Percentiles rank a stretch among this genome's conserved stretches.
phyloP scores from a whole-genome alignment of 2,329 filamentous ascomycete species.

The Botrytis elliptica region DNA sequence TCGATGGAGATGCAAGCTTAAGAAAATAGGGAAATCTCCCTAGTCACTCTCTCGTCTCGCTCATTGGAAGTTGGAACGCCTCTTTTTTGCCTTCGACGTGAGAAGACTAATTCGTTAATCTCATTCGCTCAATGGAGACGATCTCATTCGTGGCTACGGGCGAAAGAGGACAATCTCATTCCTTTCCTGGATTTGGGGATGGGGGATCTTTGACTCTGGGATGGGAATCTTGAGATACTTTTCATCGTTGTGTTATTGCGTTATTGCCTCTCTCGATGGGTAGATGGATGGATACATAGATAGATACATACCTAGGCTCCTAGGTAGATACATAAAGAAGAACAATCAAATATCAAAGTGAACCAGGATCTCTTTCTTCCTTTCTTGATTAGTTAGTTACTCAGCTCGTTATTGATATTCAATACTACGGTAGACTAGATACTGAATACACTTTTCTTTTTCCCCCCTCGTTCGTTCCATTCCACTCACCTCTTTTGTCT shows the following conservation, averaged over 20 bases:
- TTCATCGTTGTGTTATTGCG: background rate
- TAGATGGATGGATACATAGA: background rate
- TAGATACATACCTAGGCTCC: background rate
- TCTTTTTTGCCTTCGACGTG: background rate
- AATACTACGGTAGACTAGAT: no score
- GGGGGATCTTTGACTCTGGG: background rate
- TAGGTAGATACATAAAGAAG: background rate
- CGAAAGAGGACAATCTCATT: background rate
- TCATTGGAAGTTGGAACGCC: slow-evolving; percentile 8
- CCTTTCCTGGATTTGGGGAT: background rate
- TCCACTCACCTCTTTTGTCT: background rate
- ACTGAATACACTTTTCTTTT: background rate
- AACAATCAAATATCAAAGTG: background rate
- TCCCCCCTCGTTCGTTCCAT: background rate
- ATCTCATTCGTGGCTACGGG: background rate
- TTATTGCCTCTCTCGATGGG: background rate
- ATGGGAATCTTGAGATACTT: background rate
- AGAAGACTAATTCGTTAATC: background rate
- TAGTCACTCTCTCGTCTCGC: background rate
- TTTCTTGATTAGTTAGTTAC: background rate
- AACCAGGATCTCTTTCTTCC: background rate
- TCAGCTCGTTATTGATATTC: background rate
- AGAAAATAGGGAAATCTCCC: background rate
- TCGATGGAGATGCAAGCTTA: background rate
- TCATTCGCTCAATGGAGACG: background rate